A percentile compares a stretch with the other conserved stretches of the same genome.
Conservation (phyloP, 2,329 filamentous ascomycete species). For the Hymenoscyphus infarciens region DNA sequence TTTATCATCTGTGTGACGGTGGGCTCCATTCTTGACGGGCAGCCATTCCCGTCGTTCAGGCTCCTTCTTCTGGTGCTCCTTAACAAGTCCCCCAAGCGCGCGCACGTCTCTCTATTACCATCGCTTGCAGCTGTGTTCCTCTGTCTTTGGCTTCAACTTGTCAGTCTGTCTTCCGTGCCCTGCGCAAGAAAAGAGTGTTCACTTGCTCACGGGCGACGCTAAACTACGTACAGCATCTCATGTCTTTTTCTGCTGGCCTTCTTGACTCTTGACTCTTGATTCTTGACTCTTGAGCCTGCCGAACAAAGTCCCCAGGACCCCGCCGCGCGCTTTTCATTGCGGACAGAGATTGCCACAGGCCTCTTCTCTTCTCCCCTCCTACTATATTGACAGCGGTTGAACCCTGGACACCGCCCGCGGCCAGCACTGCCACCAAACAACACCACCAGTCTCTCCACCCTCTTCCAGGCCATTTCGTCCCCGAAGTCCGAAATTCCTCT, state of each 20-base stretch:
- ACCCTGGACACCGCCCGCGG: neutral
- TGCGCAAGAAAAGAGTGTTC: slow-evolving; percentile 1
- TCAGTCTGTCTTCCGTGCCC: neutral
- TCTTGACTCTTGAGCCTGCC: too few relatives aligned
- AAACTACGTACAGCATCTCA: neutral
- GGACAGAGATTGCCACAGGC: neutral
- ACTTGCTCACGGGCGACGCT: neutral
- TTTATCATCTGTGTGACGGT: slow-evolving; percentile 1
- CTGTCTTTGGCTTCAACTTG: neutral
- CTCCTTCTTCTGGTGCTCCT: neutral
- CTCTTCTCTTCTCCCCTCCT: neutral
- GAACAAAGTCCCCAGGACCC: neutral
- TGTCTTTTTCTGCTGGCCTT: neutral
- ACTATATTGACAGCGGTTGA: neutral
- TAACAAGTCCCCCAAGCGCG: neutral
- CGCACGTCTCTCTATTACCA: neutral
- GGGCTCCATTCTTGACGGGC: neutral
- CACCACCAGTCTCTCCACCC: neutral
- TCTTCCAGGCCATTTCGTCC: neutral
- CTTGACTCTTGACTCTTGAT: too few relatives aligned
- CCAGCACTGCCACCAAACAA: neutral
- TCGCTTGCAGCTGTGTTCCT: neutral
- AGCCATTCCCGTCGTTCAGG: neutral
- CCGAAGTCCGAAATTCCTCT: neutral
- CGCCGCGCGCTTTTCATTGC: neutral